Percentiles rank a stretch among this genome's conserved stretches.
Conservation (phyloP, 352 stramenopile genomes). For the Pythium aquatile region DNA sequence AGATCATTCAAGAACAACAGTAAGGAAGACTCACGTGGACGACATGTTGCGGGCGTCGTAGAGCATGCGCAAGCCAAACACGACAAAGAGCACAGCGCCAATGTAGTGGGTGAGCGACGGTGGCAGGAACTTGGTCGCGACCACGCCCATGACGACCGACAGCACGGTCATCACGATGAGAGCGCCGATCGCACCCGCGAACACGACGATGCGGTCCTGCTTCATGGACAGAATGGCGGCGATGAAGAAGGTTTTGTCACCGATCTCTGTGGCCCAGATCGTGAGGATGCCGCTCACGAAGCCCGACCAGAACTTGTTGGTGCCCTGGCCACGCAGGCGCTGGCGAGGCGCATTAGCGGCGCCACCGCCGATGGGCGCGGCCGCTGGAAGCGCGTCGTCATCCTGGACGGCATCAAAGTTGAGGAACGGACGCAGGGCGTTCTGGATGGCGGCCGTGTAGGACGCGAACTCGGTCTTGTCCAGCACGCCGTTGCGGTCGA, state of each 20-base stretch:
- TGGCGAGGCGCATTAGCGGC: conserved; percentile 25
- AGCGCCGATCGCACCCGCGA: conserved; percentile 93
- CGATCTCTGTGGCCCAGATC: conserved; percentile 98
- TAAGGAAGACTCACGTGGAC: conserved; percentile 42
- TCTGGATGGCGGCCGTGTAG: conserved; percentile 55
- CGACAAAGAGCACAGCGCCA: conserved; percentile 94
- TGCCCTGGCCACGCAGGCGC: conserved; percentile 32
- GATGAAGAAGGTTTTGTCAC: conserved; percentile 99
- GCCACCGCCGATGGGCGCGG: neutral
- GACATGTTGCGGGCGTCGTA: conserved; percentile 85
- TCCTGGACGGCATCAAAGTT: conserved; percentile 20
- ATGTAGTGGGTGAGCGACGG: conserved; percentile 95
- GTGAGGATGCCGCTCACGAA: conserved; percentile 91
- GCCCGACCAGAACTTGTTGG: conserved; percentile 85
- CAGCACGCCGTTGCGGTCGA: conserved; percentile 68
- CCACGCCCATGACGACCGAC: conserved; percentile 95
- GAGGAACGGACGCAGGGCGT: conserved; percentile 54
- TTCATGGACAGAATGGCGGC: conserved; percentile 97
- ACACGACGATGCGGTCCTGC: conserved; percentile 94
- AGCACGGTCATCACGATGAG: conserved; percentile 98
- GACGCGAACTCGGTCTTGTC: conserved; percentile 62
- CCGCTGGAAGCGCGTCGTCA: conserved; percentile 8
- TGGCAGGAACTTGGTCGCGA: conserved; percentile 95
- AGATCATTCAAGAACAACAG: neutral
- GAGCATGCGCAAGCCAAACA: conserved; percentile 96